Evolutionary conservation across 2,329 filamentous ascomycete species (phyloP).

Genomic region (Biscogniauxia marginata): DNA sequence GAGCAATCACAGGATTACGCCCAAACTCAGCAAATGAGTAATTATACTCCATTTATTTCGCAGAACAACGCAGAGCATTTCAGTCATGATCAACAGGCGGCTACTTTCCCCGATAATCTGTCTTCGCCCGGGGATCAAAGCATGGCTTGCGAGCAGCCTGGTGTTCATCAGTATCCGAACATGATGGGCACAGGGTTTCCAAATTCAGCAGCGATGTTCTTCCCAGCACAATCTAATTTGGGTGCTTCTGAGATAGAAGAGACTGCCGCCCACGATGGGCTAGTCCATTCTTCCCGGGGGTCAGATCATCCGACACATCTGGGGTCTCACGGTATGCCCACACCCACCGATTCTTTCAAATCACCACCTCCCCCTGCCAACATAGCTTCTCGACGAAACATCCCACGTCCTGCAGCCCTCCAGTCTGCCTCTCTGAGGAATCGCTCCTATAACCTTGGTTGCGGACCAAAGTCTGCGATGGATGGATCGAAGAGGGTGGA

Average conservation of each 20-base stretch:
- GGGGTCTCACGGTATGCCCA: slow-evolving; percentile 23
- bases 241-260: slow-evolving; percentile 16
- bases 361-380: slow-evolving; percentile 51
- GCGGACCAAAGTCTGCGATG: slow-evolving; percentile 45
- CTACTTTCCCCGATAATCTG: slow-evolving; percentile 12
- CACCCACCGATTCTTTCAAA: slow-evolving; percentile 40
- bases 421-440: slow-evolving; percentile 45
- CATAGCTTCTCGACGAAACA: slow-evolving; percentile 53
- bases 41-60: slow-evolving; percentile 16
- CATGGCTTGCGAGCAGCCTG: slow-evolving; percentile 15
- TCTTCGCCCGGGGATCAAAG: slow-evolving; percentile 24
- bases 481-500: slow-evolving; percentile 48
- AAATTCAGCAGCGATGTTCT: slow-evolving; percentile 17
- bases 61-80: slow-evolving; percentile 3
- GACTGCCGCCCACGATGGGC: slow-evolving; percentile 14
- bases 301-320: slow-evolving; percentile 14
- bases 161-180: slow-evolving; percentile 19
- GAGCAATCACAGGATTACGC: slow-evolving; percentile 14
- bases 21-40: slow-evolving; percentile 16
- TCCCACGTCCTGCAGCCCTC: slow-evolving; percentile 49
- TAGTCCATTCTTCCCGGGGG: slow-evolving; percentile 11
- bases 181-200: slow-evolving; percentile 19
- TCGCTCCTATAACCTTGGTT: slow-evolving; percentile 37
- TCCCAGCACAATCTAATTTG: slow-evolving; percentile 19
- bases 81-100: slow-evolving; percentile 2